Base-by-base conservation (phyloP, 106 monocot species). In the Iris macrosiphon region DNA sequence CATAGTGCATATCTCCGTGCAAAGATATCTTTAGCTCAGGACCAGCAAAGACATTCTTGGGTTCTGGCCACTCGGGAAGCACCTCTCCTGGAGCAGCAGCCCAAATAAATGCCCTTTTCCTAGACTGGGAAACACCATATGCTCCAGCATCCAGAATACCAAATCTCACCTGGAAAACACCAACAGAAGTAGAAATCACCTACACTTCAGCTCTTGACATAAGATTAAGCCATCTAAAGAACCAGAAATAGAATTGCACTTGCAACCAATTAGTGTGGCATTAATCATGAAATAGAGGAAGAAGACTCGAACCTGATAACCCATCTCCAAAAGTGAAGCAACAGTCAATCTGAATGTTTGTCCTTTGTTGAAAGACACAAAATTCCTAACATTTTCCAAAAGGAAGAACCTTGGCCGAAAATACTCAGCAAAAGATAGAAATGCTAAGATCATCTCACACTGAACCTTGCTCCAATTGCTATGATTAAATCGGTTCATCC, bases 31-130 rank as follows among this genome's bases (percentile, higher is more conserved):
- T 98, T 7, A 98, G 67, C 57, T 91, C 91, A 11, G 98, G 87
- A 31, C 83, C 37, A 46, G 90, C 72, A 78, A 98, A 98, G 4
- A 98, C 98, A 71, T 98, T 87, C 87, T 91, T 84, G 4, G 98
- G 98, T 45, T 98, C 91, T 19, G 98, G 98, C 98, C 98, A 98
- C 4, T 98, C 91, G 38, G 98, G 98, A 31, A 98, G 80, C 12
- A 40, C 81, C 68, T 98, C 91, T 27, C 75, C 78, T 28, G 98
- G 98, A 54, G 87, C 68, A 60, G 98, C 98, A 50, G 98, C 98
- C 96, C 98, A 98, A 34, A 98, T 87, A 49, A 98, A 98, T 15
- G 87, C 98, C 44, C 98, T 86, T 64, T 98, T 98, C 21, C 98
- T 82, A 40, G 98, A 98, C 55, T 98, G 98, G 32, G 98, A 85